Evolutionary conservation across 2,329 filamentous ascomycete genomes (phyloP), one percentile per base, ranked within the genome.

Genomic region (Blastomyces gilchristii): DNA sequence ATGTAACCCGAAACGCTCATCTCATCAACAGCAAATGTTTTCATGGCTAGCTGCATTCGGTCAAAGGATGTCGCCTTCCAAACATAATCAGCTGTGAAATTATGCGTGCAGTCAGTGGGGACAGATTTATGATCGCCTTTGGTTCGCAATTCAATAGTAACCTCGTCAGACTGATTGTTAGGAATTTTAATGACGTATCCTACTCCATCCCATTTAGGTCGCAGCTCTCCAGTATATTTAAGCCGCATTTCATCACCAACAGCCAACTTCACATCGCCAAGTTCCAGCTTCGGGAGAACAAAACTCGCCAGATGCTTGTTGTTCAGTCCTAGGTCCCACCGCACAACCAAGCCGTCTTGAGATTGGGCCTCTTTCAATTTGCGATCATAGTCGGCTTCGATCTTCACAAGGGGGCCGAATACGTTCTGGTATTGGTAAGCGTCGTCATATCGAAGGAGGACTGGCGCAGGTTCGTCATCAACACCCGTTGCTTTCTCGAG

Each of bases 21-120:
- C 76, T 99, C 94, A 69, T 99, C 93, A 54, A 97, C 87, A 6
- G 94, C 94, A 73, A 99, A 99, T 0, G 91, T 97, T 82, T 97
- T 97, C 93, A 99, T 97, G 62, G 94, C 95, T 68, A 92, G 86
- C 76, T 99, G 94, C 94, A 99, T 99, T 67, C 94, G 92, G 72
- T 99, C 94, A 74, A 99, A 99, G 0, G 93, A 97, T 0, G 95
- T 99, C 16, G 95, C 94, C 75, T 99, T 99, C 94, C 94, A 99
- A 63, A 99, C 94, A 72, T 99, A 99, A 75, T 99, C 94, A 68
- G 93, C 94, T 18, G 91, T 96, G 77, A 99, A 99, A 76, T 97
- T 96, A 77, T 96, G 91, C 0, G 93, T 96, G 76, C 93, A 94
- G 71, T 99, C 93, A 0, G 91, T 96, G 0, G 94, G 94, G 0